A percentile compares a stretch with the other conserved stretches of the same genome.
These are phyloP conservation scores for Asterochloris sp. DNA, from an alignment of 139 green algal genomes.

Conservation along the genomic window DNA sequence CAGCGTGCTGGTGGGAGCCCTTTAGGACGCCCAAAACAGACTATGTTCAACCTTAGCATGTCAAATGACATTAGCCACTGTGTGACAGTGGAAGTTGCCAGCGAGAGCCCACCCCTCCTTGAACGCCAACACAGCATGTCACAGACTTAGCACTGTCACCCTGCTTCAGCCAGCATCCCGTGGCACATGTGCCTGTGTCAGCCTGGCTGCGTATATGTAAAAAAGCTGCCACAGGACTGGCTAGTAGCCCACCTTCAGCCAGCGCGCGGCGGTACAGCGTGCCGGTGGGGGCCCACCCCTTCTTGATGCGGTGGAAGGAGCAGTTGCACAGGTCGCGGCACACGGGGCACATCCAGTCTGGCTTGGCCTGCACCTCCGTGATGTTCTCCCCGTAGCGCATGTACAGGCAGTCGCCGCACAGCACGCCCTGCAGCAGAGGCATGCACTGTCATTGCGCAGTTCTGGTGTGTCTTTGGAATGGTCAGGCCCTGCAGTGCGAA, in stretches of 20 bases:
- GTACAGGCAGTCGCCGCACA: slow-evolving; percentile 81
- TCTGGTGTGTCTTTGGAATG: not conserved
- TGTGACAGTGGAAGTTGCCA: too few relatives aligned
- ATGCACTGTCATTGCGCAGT: not conserved
- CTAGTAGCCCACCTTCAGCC: slow-evolving; percentile 24
- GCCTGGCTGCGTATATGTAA: not conserved
- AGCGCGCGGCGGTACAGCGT: slow-evolving; percentile 52
- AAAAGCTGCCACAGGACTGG: not conserved
- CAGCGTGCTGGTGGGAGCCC: too few relatives aligned
- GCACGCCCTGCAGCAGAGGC: slow-evolving; percentile 43
- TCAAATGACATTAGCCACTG: too few relatives aligned
- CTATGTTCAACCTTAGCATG: too few relatives aligned
- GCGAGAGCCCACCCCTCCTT: too few relatives aligned
- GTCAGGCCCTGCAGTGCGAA: not conserved
- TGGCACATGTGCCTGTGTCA: not conserved
- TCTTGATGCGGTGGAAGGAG: slow-evolving; percentile 54
- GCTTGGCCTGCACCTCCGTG: slow-evolving; percentile 23
- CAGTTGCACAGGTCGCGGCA: slow-evolving; percentile 85
- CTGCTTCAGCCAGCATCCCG: not conserved
- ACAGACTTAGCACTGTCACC: not conserved
- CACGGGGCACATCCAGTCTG: slow-evolving; percentile 61
- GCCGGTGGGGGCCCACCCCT: slow-evolving; percentile 62
- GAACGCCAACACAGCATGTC: not conserved
- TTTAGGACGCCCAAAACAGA: too few relatives aligned
- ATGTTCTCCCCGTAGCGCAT: slow-evolving; percentile 62